phyloP scores from a whole-genome alignment of 768 basidiomycete genomes.

The Crucibulum laeve region DNA sequence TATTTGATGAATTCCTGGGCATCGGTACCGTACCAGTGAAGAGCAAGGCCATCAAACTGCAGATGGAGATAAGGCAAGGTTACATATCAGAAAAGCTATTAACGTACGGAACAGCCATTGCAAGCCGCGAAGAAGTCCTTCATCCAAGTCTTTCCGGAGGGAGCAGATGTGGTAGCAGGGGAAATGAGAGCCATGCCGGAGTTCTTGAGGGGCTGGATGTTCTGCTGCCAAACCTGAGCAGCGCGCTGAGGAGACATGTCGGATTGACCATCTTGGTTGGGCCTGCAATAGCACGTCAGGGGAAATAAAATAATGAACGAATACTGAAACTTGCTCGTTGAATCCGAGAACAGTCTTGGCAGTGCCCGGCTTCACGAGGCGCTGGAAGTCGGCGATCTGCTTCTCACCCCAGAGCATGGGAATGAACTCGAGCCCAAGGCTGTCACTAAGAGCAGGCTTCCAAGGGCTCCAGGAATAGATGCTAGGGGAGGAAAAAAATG shows the following conservation, averaged over 20 bases:
- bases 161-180: conserved; percentile 65
- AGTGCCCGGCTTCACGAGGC: conserved; percentile 44
- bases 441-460: conserved; percentile 32
- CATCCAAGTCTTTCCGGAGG: conserved; percentile 63
- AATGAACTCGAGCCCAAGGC: conserved; percentile 47
- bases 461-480: conserved; percentile 68
- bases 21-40: conserved; percentile 68
- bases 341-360: conserved; percentile 47
- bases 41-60: conserved; percentile 51
- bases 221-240: conserved; percentile 52
- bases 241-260: conserved; percentile 50
- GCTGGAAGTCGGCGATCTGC: conserved; percentile 43
- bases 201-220: conserved; percentile 53
- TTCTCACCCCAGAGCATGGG: conserved; percentile 72
- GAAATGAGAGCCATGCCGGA: conserved; percentile 56
- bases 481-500: conserved; percentile 15
- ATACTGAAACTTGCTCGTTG: conserved; percentile 62
- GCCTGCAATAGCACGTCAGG: conserved; percentile 38
- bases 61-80: not conserved
- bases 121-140: conserved; percentile 51
- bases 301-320: not conserved
- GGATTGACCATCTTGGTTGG: conserved; percentile 60
- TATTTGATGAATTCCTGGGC: conserved; percentile 47
- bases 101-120: conserved; percentile 47
- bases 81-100: not conserved